Base-by-base conservation (phyloP, 2,329 filamentous ascomycete genomes). In the Colletotrichum sp. region DNA sequence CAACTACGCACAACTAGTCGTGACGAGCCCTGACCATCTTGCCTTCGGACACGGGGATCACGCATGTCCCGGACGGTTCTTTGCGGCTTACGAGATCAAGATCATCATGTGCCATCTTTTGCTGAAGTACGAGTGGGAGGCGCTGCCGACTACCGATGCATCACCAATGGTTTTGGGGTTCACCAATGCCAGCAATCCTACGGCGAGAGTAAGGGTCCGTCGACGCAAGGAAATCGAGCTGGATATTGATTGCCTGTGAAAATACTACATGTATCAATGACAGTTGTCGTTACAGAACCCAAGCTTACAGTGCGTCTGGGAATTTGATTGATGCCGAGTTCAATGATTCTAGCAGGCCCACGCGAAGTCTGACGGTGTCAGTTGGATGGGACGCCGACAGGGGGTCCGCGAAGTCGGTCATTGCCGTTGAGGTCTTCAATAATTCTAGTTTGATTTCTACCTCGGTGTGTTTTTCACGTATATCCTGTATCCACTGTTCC, bases 201-300 rank as follows among this genome's bases (percentile, higher is more conserved):
- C 43, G 11, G 43, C 43, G 11, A 51, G 43, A 24, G 43, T 51
- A 5, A 21, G 43, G 43, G 11, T 21, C 3, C 43, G n/a, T 51
- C 12, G 43, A n/a, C 43, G 43, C n/a, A 51, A 51, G 43, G 43
- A 51, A 21, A 24, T 3, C 0, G 43, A 51, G 3, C 13, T 51
- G n/a, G 43, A 51, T 3, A 51, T 51, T 24, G 43, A 51, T 51
- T 21, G n/a, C 43, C 18, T 8, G n/a, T 51, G 43, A 51, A 51
- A 2, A 51, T 21, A 13, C n/a, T 24, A 4, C 43, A 21, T 51
- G n/a, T 51, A 47, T 4, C 18, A 7, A n/a, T 5, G 12, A n/a
- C 8, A 6, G 5, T 6, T 47, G 16, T n/a, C 9, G 6, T 51
- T 21, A 21, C 7, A 51, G 13, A 12, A n/a, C 0, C 0, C 18